Evolutionary conservation across 2,329 filamentous ascomycete genomes (phyloP), one percentile per base, ranked within the genome.

Genomic region (Colletotrichum sp.): DNA sequence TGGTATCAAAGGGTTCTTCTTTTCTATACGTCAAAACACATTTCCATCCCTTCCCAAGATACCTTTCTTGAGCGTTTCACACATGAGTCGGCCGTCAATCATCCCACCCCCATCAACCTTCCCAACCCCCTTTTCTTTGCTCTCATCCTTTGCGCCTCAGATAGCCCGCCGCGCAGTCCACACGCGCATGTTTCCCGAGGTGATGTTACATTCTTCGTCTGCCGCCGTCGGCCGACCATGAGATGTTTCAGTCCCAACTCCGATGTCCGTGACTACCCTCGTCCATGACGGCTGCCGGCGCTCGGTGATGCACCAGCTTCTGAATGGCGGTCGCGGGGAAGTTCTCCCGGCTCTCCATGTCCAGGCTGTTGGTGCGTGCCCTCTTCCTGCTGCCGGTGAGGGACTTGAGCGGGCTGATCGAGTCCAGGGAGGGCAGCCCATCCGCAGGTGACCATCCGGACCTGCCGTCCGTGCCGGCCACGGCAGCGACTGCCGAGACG

Each of bases 401-500:
- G 14, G 69, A 69, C 75, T 76, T 78, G 56, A 77, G 76, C 14
- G 76, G 75, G 24, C 69, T 77, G 66, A 78, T 77, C 30, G 75
- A 75, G 55, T 78, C 71, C 48, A 77, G 38, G 9, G 75, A 77
- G 32, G 76, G 75, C 21, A 77, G 55, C 36, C 73, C 66, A 28
- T 72, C 75, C 8, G 73, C 64, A 24, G 75, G 69, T 14, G 75
- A 76, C 76, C 76, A 77, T 43, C 74, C 76, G 13, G 76, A 59
- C 28, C 76, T 76, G 62, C 55, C 69, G 61, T 77, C 75, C 56
- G 75, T 64, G 30, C 75, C 77, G 43, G 79, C 77, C 76, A 85
- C 76, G 59, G 78, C 67, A 32, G 78, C 69, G 58, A 77, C 32
- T 82, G 80, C 73, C 78, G 78, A 84, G 82, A 85, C 48, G 82